Base-by-base conservation (phyloP, 805 yeast species). In the Lipomyces yamanashiensis region DNA sequence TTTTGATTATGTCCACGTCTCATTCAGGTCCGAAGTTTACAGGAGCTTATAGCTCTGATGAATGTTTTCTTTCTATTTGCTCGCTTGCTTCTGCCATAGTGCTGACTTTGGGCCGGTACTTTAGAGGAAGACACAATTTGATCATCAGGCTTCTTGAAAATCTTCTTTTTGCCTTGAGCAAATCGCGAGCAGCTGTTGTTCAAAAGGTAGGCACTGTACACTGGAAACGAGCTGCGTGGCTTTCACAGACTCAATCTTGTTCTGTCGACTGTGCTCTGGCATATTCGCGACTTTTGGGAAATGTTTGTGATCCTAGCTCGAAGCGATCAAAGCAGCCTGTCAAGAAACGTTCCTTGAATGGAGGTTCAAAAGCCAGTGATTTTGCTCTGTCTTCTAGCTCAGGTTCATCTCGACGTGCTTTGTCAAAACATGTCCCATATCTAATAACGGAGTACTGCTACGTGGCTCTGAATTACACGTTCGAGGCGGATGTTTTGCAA, bases 51-150 rank as follows among this genome's bases (percentile, higher is more conserved):
- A 63, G 44, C 0, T 47, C 71, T 15, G 75, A 74, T 48, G 76
- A 73, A 0, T 55, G 78, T 1, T 86, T 79, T 70, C 60, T 75
- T 1, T 65, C 71, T 4, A 67, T 83, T 2, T 78, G 85, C 6
- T 83, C 82, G 59, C 76, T 85, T 0, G 69, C 88, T 33, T 86
- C 96, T 0, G 81, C 82, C 43, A 75, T 89, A 1, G 73, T 92
- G 8, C 76, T 90, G 34, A 81, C 81, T 71, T 95, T 90, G 70
- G 82, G 97, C 58, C 84, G 79, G 72, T 83, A 91, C 71, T 76
- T 92, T 19, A 80, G 87, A 0, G 85, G 87, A 43, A 84, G 98
- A 72, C 86, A 89, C 71, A 96, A 91, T 73, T 71, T 92, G 51
- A 68, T 91, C 2, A 76, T 84, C 7, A 70, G 79, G 0, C 73